phyloP scores from a whole-genome alignment of 805 yeast genomes.

The Teunomyces tritomae region DNA sequence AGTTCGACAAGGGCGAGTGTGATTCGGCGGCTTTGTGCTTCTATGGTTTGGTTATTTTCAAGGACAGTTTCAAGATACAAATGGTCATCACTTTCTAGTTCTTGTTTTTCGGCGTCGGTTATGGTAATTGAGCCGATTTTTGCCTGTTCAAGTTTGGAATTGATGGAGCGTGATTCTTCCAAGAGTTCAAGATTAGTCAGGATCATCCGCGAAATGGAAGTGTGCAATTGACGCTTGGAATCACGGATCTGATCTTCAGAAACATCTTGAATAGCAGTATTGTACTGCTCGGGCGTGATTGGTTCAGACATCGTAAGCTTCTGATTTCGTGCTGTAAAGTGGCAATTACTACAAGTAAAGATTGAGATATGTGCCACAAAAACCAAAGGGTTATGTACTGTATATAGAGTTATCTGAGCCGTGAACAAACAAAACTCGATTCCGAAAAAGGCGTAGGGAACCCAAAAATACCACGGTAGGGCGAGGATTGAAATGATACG shows the following conservation, averaged over 20 bases:
- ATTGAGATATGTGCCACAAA: no score
- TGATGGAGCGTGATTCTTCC: not conserved
- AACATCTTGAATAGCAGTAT: not conserved
- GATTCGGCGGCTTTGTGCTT: not conserved
- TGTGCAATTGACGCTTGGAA: not conserved
- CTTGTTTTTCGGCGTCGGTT: not conserved
- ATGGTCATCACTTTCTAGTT: not conserved
- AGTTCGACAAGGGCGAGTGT: not conserved
- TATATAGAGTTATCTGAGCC: no score
- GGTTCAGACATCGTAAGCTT: not conserved
- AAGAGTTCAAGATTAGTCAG: conserved; percentile 1
- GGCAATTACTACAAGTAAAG: not conserved
- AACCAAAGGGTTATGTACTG: no score
- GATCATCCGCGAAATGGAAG: not conserved
- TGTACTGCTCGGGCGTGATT: not conserved
- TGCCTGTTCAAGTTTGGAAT: not conserved
- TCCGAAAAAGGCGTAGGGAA: no score
- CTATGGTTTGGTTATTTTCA: not conserved
- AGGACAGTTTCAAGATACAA: not conserved
- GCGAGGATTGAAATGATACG: no score
- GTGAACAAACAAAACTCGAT: no score
- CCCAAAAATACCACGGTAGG: no score
- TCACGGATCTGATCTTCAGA: not conserved
- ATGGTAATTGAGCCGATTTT: not conserved
- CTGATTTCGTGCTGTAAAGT: not conserved